phyloP scores from a whole-genome alignment of 2,329 filamentous ascomycete genomes.

The Lecanosticta acicola region DNA sequence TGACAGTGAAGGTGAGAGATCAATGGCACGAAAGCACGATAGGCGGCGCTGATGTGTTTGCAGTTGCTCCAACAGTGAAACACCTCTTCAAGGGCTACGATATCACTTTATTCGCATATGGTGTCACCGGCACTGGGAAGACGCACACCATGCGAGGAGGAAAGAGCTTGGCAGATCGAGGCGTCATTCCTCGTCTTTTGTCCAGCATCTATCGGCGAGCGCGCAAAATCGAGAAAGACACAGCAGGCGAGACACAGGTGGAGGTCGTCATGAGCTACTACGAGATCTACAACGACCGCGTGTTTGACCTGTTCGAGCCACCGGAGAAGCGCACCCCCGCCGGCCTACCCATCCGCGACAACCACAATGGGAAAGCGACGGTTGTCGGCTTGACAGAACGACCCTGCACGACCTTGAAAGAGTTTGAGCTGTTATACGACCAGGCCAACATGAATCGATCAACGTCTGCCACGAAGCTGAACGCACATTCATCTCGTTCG shows the following conservation, averaged over 20 bases:
- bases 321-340: slow-evolving; percentile 80
- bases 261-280: slow-evolving; percentile 73
- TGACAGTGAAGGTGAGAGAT: slow-evolving; percentile 69
- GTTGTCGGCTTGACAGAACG: slow-evolving; percentile 83
- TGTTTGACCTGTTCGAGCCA: slow-evolving; percentile 80
- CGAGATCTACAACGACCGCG: slow-evolving; percentile 94
- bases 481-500: slow-evolving; percentile 94
- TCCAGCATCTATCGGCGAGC: slow-evolving; percentile 70
- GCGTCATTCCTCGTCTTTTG: slow-evolving; percentile 53
- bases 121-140: slow-evolving; percentile 95
- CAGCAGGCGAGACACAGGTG: slow-evolving; percentile 62
- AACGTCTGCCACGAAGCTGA: slow-evolving; percentile 94
- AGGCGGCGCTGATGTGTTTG: slow-evolving; percentile 11
- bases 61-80: slow-evolving; percentile 84
- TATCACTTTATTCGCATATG: slow-evolving; percentile 93
- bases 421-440: slow-evolving; percentile 75
- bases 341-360: slow-evolving; percentile 83
- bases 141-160: slow-evolving; percentile 78
- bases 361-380: slow-evolving; percentile 88
- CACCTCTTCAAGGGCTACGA: slow-evolving; percentile 97
- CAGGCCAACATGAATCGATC: slow-evolving; percentile 70
- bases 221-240: slow-evolving; percentile 34
- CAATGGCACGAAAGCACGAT: slow-evolving; percentile 3
- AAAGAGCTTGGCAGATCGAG: slow-evolving; percentile 60
- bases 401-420: slow-evolving; percentile 75